These are phyloP conservation scores for Paramarasmius palmivorus DNA, from an alignment of 1,284 basidiomycete genomes.

Conservation along the genomic window DNA sequence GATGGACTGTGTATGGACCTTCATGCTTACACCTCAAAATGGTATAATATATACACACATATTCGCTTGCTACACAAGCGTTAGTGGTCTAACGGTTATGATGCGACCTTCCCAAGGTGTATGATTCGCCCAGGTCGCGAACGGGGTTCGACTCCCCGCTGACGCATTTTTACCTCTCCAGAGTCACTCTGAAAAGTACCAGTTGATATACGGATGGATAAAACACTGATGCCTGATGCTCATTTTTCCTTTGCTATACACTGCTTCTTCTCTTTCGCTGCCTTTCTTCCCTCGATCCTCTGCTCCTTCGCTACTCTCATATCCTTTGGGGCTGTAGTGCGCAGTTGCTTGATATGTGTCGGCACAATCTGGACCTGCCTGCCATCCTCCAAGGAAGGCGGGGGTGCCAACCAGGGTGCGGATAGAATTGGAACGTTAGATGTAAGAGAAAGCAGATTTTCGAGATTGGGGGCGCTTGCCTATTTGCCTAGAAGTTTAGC, in stretches of 20 bases:
- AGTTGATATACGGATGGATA: too few relatives aligned
- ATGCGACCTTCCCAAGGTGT: slow-evolving; percentile 10
- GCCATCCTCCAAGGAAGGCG: slow-evolving; percentile 14
- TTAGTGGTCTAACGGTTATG: slow-evolving; percentile 17
- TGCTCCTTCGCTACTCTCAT: slow-evolving; percentile 71
- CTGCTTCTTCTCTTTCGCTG: slow-evolving; percentile 47
- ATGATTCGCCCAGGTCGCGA: not conserved
- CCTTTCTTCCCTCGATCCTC: slow-evolving; percentile 55
- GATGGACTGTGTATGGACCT: not conserved
- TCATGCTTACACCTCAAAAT: not conserved
- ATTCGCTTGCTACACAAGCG: not conserved
- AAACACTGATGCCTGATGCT: not conserved
- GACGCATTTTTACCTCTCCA: slow-evolving; percentile 6
- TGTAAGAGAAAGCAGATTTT: slow-evolving; percentile 39
- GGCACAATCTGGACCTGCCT: slow-evolving; percentile 47
- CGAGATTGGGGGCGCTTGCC: slow-evolving; percentile 40
- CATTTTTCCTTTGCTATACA: slow-evolving; percentile 25
- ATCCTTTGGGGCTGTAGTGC: slow-evolving; percentile 79
- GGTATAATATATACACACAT: not conserved
- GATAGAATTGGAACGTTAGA: slow-evolving; percentile 49
- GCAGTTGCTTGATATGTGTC: slow-evolving; percentile 85
- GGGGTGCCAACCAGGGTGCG: slow-evolving; percentile 61
- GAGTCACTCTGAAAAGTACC: too few relatives aligned
- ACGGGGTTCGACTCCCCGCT: slow-evolving; percentile 15
- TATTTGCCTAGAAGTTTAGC: slow-evolving; percentile 20